Conservation (phyloP, 768 basidiomycete species). For the Boletus subparvulus region DNA sequence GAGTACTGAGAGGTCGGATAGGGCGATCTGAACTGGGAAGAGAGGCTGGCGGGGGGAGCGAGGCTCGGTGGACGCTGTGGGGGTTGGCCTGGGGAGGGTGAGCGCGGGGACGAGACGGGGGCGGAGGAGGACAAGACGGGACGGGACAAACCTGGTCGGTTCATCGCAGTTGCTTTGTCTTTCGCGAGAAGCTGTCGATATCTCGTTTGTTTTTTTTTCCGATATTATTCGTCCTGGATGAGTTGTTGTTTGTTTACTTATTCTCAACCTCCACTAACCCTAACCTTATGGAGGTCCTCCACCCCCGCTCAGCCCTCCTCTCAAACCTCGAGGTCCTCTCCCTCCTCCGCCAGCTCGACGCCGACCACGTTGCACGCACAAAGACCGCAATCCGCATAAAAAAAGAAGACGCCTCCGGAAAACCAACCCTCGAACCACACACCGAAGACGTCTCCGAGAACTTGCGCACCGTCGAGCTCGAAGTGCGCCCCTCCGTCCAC, state of each 20-base stretch:
- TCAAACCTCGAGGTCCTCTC: slow-evolving; percentile 85
- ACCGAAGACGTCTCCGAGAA: slow-evolving; percentile 72
- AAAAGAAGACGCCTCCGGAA: slow-evolving; percentile 61
- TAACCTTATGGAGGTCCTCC: slow-evolving; percentile 34
- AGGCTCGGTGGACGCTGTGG: slow-evolving; percentile 80
- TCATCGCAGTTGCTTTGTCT: slow-evolving; percentile 34
- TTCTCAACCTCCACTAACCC: slow-evolving; percentile 14
- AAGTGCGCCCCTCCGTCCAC: slow-evolving; percentile 35
- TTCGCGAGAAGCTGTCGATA: slow-evolving; percentile 3
- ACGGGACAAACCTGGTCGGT: slow-evolving; percentile 53
- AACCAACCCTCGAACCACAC: slow-evolving; percentile 31
- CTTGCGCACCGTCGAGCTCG: slow-evolving; percentile 80
- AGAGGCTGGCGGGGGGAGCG: slow-evolving; percentile 59
- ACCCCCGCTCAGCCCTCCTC: slow-evolving; percentile 73
- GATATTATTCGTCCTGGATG: slow-evolving; percentile 5
- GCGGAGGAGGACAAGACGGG: not conserved
- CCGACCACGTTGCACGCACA: slow-evolving; percentile 65
- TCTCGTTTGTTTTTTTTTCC: slow-evolving; percentile 11
- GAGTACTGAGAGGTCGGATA: slow-evolving; percentile 41
- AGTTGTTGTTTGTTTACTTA: slow-evolving; percentile 30
- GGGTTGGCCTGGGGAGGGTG: slow-evolving; percentile 60
- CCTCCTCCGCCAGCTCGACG: slow-evolving; percentile 74
- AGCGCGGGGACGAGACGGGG: slow-evolving; percentile 21
- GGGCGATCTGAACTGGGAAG: slow-evolving; percentile 60
- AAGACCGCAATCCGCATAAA: slow-evolving; percentile 72